Percentiles rank a stretch among this genome's conserved stretches.
Conservation (phyloP, 768 basidiomycete genomes). For the Hygrophoropsis aurantiaca region DNA sequence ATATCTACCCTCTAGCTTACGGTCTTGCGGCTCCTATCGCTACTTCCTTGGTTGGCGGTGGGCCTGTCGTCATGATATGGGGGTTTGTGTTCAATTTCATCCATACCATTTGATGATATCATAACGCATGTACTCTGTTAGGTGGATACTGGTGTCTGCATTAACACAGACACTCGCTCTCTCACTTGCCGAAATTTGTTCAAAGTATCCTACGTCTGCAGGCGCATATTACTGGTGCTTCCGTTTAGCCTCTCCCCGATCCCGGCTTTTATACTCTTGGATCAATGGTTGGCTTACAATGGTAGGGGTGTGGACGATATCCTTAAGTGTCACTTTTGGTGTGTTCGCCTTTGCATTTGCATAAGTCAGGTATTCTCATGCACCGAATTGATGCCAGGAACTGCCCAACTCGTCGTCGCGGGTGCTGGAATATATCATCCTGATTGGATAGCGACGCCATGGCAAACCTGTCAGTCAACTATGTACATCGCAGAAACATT, state of each 20-base stretch:
- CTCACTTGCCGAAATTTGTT: conserved; percentile 59
- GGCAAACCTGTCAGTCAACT: conserved; percentile 52
- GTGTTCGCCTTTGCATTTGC: neutral
- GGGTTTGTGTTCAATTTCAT: conserved; percentile 33
- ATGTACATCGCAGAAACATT: neutral
- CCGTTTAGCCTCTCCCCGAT: conserved; percentile 52
- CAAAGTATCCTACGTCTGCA: conserved; percentile 60
- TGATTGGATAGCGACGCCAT: conserved; percentile 54
- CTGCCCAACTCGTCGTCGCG: conserved; percentile 59
- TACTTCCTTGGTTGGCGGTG: conserved; percentile 54
- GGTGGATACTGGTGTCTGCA: conserved; percentile 52
- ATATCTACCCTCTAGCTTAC: conserved; percentile 40
- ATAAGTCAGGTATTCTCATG: neutral
- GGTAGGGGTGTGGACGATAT: conserved; percentile 68
- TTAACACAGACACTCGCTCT: conserved; percentile 49
- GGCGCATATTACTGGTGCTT: conserved; percentile 71
- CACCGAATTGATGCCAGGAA: conserved; percentile 36
- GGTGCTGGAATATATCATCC: conserved; percentile 58
- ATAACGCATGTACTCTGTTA: conserved; percentile 15
- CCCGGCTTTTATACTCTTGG: conserved; percentile 56
- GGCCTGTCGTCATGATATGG: conserved; percentile 59
- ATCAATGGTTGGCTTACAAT: conserved; percentile 70
- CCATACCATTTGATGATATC: neutral
- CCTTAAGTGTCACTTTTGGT: conserved; percentile 67
- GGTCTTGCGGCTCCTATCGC: conserved; percentile 57